These are phyloP conservation scores for Phialemoniopsis sp. DNA, from an alignment of 2,329 filamentous ascomycete genomes.

Conservation along the genomic window DNA sequence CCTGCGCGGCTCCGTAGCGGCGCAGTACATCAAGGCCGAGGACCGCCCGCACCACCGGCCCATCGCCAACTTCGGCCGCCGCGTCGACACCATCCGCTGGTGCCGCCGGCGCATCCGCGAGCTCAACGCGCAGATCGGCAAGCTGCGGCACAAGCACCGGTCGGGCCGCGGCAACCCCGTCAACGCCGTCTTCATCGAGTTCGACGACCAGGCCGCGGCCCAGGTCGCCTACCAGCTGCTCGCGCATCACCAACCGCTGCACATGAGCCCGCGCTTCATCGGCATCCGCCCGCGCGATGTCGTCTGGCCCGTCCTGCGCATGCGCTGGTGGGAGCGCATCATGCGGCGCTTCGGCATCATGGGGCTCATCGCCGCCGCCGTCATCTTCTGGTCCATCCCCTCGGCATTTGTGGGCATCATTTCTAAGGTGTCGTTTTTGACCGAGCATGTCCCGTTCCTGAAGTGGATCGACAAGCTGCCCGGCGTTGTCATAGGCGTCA, in stretches of 20 bases:
- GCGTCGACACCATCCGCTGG: constrained; percentile 89
- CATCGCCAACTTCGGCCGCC: constrained; percentile 60
- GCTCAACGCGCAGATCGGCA: constrained; percentile 28
- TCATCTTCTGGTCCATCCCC: constrained; percentile 81
- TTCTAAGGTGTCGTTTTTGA: constrained; percentile 75
- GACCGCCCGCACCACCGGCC: constrained; percentile 68
- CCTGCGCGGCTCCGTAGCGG: constrained; percentile 50
- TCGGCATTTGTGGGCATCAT: constrained; percentile 78
- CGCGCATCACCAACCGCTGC: constrained; percentile 74
- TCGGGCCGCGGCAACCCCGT: constrained; percentile 60
- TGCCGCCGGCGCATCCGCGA: constrained; percentile 60
- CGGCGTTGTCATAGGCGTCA: constrained; percentile 62
- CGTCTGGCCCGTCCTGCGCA: constrained; percentile 75
- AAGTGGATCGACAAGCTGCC: constrained; percentile 72
- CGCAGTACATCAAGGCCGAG: constrained; percentile 63
- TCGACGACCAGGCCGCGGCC: constrained; percentile 74
- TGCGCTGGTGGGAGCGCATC: constrained; percentile 70
- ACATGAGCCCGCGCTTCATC: constrained; percentile 82
- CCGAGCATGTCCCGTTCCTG: constrained; percentile 62
- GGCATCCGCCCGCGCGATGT: constrained; percentile 77
- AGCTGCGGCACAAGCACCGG: constrained; percentile 54
- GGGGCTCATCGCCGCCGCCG: constrained; percentile 63
- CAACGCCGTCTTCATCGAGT: constrained; percentile 89
- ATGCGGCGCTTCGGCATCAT: constrained; percentile 62
- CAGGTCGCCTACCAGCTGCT: constrained; percentile 81